Evolutionary conservation across 805 yeast species (phyloP).

Genomic region (Pichia ethanolica): DNA sequence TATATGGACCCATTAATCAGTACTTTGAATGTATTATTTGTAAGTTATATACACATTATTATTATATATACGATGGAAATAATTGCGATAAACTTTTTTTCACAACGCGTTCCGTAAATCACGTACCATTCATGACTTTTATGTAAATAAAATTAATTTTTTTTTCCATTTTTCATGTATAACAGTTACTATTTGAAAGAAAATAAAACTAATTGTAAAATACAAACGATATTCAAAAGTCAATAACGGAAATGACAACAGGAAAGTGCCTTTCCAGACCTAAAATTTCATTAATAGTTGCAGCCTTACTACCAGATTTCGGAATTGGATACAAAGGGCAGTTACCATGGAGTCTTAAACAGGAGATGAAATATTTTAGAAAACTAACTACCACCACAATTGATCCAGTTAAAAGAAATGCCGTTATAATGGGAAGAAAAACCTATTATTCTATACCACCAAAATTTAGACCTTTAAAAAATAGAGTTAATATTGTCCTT

Average conservation of each 20-base stretch:
- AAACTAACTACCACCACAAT: conserved; percentile 51
- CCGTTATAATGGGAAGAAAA: conserved; percentile 91
- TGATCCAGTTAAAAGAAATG: conserved; percentile 41
- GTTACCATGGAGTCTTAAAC: conserved; percentile 80
- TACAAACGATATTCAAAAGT: no score
- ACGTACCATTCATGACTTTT: no score
- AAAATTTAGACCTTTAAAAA: conserved; percentile 75
- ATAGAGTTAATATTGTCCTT: conserved; percentile 67
- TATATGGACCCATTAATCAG: conserved; percentile 70
- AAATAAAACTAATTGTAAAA: no score
- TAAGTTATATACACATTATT: no score
- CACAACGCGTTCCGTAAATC: no score
- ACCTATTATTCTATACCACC: conserved; percentile 93
- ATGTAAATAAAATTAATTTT: no score
- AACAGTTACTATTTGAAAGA: no score
- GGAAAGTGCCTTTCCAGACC: conserved; percentile 11
- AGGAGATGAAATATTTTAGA: conserved; percentile 81
- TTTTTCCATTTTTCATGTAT: no score
- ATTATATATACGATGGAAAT: no score
- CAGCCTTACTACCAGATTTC: conserved; percentile 68
- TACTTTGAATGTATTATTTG: no score
- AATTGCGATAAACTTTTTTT: no score
- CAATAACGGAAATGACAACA: conserved; percentile 3
- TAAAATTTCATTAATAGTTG: conserved; percentile 65
- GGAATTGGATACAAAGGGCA: conserved; percentile 82